phyloP scores from a whole-genome alignment of 169 alveolate species.

The Neospora caninum region DNA sequence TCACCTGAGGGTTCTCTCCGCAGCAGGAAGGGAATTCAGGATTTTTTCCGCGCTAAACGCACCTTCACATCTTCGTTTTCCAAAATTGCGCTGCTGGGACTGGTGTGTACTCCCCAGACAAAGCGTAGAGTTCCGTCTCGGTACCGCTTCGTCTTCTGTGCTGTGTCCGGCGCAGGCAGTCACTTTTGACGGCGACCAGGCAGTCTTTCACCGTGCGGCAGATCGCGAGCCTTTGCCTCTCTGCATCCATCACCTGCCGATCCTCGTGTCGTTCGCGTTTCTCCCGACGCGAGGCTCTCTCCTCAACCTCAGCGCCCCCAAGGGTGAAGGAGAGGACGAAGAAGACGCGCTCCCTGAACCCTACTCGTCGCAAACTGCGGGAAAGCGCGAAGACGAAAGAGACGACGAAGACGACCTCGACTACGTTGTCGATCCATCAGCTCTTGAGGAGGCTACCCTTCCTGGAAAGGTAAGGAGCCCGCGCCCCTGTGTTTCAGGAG shows the following conservation, averaged over 20 bases:
- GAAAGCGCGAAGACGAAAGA: background rate
- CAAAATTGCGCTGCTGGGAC: too few relatives aligned
- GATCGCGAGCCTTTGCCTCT: conserved; percentile 51
- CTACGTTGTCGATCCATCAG: conserved; percentile 36
- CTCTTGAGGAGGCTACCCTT: conserved; percentile 14
- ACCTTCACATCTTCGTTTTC: too few relatives aligned
- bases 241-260: conserved; percentile 42
- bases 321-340: background rate
- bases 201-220: background rate
- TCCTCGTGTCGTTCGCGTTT: conserved; percentile 24
- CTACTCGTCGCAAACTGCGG: background rate
- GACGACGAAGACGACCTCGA: background rate
- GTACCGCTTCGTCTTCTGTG: background rate
- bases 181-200: conserved; percentile 2
- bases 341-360: background rate
- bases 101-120: too few relatives aligned
- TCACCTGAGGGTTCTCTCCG: too few relatives aligned
- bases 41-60: too few relatives aligned
- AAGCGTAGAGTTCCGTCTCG: too few relatives aligned
- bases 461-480: conserved; percentile 11
- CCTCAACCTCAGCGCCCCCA: background rate
- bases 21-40: too few relatives aligned
- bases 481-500: too few relatives aligned
- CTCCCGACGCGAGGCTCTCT: background rate
- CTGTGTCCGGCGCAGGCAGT: background rate